A percentile compares a stretch with the other conserved stretches of the same genome.
Evolutionary conservation across 208 protist species (phyloP).

Genomic region (Porcisia deanei): DNA sequence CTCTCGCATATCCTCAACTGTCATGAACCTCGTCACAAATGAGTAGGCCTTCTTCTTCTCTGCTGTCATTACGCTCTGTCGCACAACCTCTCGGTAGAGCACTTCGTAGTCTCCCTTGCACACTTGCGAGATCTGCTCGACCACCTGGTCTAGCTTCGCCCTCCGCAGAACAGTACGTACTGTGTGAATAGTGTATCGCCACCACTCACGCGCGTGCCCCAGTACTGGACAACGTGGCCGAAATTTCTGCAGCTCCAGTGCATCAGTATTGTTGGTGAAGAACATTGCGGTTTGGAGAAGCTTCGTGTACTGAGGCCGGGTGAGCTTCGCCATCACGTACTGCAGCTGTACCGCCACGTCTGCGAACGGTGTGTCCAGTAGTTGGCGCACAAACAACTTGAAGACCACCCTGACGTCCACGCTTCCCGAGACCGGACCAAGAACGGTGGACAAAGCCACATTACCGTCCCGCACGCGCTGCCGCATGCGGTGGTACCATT

Average conservation of each 20-base stretch:
- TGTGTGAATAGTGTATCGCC: slow-evolving; percentile 65
- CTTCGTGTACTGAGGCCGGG: slow-evolving; percentile 78
- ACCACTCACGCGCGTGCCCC: slow-evolving; percentile 67
- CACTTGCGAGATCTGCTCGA: slow-evolving; percentile 61
- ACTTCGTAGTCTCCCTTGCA: slow-evolving; percentile 69
- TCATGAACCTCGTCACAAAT: slow-evolving; percentile 86
- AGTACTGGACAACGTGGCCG: slow-evolving; percentile 57
- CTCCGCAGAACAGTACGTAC: slow-evolving; percentile 44
- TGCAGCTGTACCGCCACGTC: slow-evolving; percentile 53
- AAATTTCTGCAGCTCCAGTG: slow-evolving; percentile 34
- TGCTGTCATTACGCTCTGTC: slow-evolving; percentile 60
- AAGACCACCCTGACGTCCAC: slow-evolving; percentile 74
- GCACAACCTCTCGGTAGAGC: slow-evolving; percentile 76
- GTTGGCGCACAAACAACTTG: slow-evolving; percentile 59
- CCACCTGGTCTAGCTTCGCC: slow-evolving; percentile 46
- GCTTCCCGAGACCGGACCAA: slow-evolving; percentile 74
- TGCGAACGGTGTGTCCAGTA: slow-evolving; percentile 68
- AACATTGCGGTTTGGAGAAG: slow-evolving; percentile 53
- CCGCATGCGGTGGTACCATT: slow-evolving; percentile 79
- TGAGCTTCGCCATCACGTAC: slow-evolving; percentile 66
- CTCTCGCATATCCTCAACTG: slow-evolving; percentile 70
- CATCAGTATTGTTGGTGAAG: slow-evolving; percentile 56
- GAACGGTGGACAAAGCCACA: slow-evolving; percentile 66
- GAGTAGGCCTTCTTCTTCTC: slow-evolving; percentile 65
- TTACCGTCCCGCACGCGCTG: slow-evolving; percentile 58